Evolutionary conservation across 2,329 filamentous ascomycete genomes (phyloP), one percentile per base, ranked within the genome.

Genomic region (Furcasterigmium sp.): DNA sequence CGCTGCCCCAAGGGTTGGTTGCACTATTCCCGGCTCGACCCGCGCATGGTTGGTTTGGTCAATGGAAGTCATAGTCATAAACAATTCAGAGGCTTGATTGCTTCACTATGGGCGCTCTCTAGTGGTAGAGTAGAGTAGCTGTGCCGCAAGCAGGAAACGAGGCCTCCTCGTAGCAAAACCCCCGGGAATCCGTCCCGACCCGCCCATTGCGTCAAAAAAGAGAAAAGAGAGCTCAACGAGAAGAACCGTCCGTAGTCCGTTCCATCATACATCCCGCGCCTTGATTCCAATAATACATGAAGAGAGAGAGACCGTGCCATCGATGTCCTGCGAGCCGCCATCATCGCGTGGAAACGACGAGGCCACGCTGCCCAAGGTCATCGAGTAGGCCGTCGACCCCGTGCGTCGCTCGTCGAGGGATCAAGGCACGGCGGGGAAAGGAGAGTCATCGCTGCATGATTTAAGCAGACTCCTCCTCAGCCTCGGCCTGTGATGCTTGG

Each of bases 401-500:
- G n/a, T n/a, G n/a, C n/a, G n/a, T n/a, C n/a, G n/a, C n/a, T n/a
- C n/a, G n/a, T n/a, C n/a, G n/a, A n/a, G n/a, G n/a, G n/a, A n/a
- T 26, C 23, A 32, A 23, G 38, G 38, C 20, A 23, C 42, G 37
- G 41, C 39, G 41, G 41, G 43, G 43, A 43, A 26, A 47, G 40
- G n/a, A n/a, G n/a, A n/a, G n/a, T n/a, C n/a, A n/a, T n/a, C n/a
- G n/a, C n/a, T n/a, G n/a, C n/a, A n/a, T n/a, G 29, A 46, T 51
- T 57, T 57, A 71, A 41, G 65, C 63, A 37, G 68, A 71, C 57
- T 84, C 80, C 47, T 79, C 61, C 39, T 78, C 77, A 56, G 71
- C 77, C 48, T 71, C 75, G 60, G 77, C 76, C 75, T 82, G 63
- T 55, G n/a, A 59, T 45, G 45, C 45, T 25, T 47, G 40, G 51